Evolutionary conservation across 257 asterid genomes (phyloP).

Genomic region (Salvia rosmarinus): DNA sequence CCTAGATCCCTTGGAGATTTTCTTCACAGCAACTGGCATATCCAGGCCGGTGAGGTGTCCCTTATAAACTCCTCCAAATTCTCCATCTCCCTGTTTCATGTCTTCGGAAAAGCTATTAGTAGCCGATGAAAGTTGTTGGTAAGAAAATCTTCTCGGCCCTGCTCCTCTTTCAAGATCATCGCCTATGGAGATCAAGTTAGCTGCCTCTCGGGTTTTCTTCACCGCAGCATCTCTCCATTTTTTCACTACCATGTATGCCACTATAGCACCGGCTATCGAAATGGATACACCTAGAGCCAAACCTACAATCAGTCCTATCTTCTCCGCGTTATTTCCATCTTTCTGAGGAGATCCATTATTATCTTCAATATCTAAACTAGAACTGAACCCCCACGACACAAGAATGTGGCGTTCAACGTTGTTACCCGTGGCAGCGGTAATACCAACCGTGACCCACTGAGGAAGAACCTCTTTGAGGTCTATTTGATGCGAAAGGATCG

Average conservation of each 20-base stretch:
- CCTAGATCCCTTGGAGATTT: constrained; percentile 32
- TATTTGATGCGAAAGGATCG: constrained; percentile 19
- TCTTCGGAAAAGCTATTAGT: constrained; percentile 27
- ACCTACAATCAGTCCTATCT: constrained; percentile 21
- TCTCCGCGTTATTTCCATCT: neutral
- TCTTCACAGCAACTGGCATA: constrained; percentile 35
- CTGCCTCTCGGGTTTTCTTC: neutral
- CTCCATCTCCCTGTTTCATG: constrained; percentile 39
- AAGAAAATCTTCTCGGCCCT: constrained; percentile 41
- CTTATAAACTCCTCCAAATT: constrained; percentile 42
- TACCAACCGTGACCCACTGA: constrained; percentile 45
- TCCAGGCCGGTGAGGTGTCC: constrained; percentile 31
- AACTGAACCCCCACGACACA: constrained; percentile 52
- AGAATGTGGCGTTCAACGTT: constrained; percentile 32
- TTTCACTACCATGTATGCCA: neutral
- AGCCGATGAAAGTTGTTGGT: constrained; percentile 31
- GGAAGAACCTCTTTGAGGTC: constrained; percentile 45
- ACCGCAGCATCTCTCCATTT: neutral
- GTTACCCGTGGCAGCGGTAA: constrained; percentile 52
- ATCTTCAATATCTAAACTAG: constrained; percentile 32
- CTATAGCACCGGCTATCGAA: neutral
- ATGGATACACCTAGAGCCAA: neutral
- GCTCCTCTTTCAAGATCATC: constrained; percentile 31
- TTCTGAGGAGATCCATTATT: too few species aligned
- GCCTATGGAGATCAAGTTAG: constrained; percentile 2